These are phyloP conservation scores for Theileria parva DNA, from an alignment of 169 alveolate species.

Conservation along the genomic window DNA sequence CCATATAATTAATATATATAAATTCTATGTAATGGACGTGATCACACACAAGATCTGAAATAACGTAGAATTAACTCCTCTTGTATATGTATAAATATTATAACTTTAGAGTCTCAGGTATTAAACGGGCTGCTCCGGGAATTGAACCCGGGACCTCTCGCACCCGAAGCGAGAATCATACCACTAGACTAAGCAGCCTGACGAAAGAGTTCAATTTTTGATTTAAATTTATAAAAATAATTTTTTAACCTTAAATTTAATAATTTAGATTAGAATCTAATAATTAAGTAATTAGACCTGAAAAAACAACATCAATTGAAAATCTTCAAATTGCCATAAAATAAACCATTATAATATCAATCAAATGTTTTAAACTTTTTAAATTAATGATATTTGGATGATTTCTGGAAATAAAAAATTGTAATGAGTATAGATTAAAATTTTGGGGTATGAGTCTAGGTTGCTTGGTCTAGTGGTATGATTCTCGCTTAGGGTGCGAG, in stretches of 20 bases:
- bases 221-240: not conserved
- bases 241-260: not conserved
- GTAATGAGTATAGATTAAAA: not conserved
- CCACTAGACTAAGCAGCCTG: conserved; percentile 94
- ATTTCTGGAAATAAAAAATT: not conserved
- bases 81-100: not conserved
- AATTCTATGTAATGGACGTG: too few relatives aligned
- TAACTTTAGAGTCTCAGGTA: not conserved
- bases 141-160: conserved; percentile 99
- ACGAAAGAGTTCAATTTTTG: conserved; percentile 2
- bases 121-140: conserved; percentile 92
- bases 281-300: not conserved
- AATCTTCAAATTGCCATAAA: too few relatives aligned
- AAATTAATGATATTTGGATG: not conserved
- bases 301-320: not conserved
- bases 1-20: not conserved
- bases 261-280: not conserved
- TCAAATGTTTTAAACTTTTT: not conserved
- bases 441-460: conserved; percentile 38
- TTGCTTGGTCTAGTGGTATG: conserved; percentile 96
- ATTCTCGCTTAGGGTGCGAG: conserved; percentile 99
- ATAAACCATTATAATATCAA: too few relatives aligned
- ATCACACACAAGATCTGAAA: not conserved
- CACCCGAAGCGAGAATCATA: conserved; percentile 98
- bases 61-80: too few relatives aligned